phyloP scores from a whole-genome alignment of 352 stramenopile species.

The Elongisporangium prolatum region DNA sequence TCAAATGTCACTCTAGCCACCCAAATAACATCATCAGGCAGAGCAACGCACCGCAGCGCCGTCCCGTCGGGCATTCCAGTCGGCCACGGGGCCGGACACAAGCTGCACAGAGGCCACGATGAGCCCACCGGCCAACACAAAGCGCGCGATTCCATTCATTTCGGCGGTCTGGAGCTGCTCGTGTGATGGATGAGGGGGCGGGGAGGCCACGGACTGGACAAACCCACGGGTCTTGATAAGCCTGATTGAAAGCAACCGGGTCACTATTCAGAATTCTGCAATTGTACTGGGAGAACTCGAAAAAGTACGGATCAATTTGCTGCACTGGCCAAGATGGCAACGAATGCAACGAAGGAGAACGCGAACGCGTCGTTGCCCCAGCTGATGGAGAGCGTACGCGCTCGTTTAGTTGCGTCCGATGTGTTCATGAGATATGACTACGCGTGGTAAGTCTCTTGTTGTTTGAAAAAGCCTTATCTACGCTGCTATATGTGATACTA shows the following conservation, averaged over 20 bases:
- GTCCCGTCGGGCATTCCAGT: conserved; percentile 77
- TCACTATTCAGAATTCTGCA: background rate
- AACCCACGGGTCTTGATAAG: background rate
- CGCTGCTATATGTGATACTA: conserved; percentile 7
- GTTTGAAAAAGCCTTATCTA: background rate
- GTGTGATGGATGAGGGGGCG: background rate
- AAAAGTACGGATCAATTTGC: background rate
- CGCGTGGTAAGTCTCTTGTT: conserved; percentile 42
- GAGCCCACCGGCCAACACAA: conserved; percentile 62
- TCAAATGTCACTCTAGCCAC: background rate
- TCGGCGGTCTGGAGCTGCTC: conserved; percentile 1
- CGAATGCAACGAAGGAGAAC: background rate
- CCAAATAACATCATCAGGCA: background rate
- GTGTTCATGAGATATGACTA: conserved; percentile 87
- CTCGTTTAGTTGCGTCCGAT: conserved; percentile 39
- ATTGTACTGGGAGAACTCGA: background rate
- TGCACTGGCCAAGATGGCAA: background rate
- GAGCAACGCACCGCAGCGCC: conserved; percentile 40
- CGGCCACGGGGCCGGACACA: conserved; percentile 52
- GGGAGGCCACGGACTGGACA: background rate
- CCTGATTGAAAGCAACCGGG: too few species aligned
- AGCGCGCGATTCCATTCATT: conserved; percentile 77
- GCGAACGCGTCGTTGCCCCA: background rate
- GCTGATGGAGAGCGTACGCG: conserved; percentile 11
- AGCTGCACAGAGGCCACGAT: conserved; percentile 66